Conservation (phyloP, 352 stramenopile species). For the Phytopythium chamaehyphon region DNA sequence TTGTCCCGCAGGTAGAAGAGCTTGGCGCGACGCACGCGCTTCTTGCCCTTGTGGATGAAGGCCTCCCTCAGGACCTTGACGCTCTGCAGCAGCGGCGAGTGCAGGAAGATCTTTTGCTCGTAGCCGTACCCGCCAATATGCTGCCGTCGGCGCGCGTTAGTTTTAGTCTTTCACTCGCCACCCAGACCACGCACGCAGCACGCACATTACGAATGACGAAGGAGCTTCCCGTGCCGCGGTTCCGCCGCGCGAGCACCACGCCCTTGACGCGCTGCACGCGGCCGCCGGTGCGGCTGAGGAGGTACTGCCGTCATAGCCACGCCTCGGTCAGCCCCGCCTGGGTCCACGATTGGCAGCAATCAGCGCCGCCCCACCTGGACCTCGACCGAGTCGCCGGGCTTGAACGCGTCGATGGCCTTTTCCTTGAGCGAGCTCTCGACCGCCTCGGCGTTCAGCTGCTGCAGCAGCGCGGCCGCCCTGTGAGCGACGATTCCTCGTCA, state of each 20-base stretch:
- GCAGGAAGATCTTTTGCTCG: slow-evolving; percentile 87
- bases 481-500: not conserved
- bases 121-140: slow-evolving; percentile 85
- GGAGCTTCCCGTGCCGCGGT: slow-evolving; percentile 75
- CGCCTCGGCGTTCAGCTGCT: slow-evolving; percentile 61
- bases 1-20: slow-evolving; percentile 90
- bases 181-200: slow-evolving; percentile 1
- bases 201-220: slow-evolving; percentile 85
- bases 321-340: not conserved
- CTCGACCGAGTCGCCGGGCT: slow-evolving; percentile 74
- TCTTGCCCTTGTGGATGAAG: slow-evolving; percentile 91
- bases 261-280: slow-evolving; percentile 77
- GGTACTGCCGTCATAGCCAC: slow-evolving; percentile 32
- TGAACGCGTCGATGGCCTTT: slow-evolving; percentile 72
- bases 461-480: slow-evolving; percentile 59
- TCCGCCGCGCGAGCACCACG: slow-evolving; percentile 75
- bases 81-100: slow-evolving; percentile 85
- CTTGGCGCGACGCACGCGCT: slow-evolving; percentile 85
- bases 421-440: slow-evolving; percentile 54
- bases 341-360: too few species aligned
- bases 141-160: slow-evolving; percentile 15
- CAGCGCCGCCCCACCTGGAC: slow-evolving; percentile 24
- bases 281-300: slow-evolving; percentile 66
- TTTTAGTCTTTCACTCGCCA: not conserved
- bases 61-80: slow-evolving; percentile 86